These are phyloP conservation scores for Creolimax fragrantissima DNA, from an alignment of 78 protist genomes.

Conservation along the genomic window DNA sequence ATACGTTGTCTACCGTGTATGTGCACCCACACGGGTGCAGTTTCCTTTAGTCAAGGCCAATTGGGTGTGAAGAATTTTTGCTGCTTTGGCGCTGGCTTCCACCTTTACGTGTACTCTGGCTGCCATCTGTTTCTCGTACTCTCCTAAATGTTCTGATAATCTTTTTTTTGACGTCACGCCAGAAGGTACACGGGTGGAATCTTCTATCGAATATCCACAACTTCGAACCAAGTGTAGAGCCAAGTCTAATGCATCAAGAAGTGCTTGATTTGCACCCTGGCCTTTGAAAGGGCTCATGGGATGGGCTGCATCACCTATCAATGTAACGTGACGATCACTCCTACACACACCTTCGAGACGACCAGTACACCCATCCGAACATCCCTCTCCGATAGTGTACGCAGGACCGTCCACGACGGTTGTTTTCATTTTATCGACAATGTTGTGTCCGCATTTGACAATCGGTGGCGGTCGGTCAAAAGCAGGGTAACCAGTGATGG, in stretches of 20 bases:
- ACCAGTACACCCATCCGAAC: not conserved
- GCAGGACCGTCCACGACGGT: not conserved
- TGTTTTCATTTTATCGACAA: not conserved
- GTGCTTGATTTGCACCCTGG: conserved; percentile 18
- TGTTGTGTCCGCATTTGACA: not conserved
- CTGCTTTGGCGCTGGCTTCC: conserved; percentile 17
- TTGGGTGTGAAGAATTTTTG: not conserved
- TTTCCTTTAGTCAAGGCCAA: not conserved
- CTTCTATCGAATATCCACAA: not conserved
- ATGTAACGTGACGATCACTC: not conserved
- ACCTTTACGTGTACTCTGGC: not conserved
- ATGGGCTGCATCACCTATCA: conserved; percentile 6
- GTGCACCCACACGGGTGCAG: not conserved
- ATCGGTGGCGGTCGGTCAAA: conserved; percentile 5
- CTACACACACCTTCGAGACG: not conserved
- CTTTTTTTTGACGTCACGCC: not conserved
- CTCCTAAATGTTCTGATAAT: not conserved
- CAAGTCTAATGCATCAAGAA: not conserved
- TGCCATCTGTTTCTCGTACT: not conserved
- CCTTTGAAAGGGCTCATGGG: conserved; percentile 28
- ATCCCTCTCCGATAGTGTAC: not conserved
- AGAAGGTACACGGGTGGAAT: not conserved
- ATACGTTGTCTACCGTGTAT: not conserved
- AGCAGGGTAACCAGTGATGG: conserved; percentile 2
- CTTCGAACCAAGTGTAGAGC: not conserved